A percentile compares a stretch with the other conserved stretches of the same genome.
Conservation (phyloP, 768 basidiomycete species). For the Tulasnella sp. region DNA sequence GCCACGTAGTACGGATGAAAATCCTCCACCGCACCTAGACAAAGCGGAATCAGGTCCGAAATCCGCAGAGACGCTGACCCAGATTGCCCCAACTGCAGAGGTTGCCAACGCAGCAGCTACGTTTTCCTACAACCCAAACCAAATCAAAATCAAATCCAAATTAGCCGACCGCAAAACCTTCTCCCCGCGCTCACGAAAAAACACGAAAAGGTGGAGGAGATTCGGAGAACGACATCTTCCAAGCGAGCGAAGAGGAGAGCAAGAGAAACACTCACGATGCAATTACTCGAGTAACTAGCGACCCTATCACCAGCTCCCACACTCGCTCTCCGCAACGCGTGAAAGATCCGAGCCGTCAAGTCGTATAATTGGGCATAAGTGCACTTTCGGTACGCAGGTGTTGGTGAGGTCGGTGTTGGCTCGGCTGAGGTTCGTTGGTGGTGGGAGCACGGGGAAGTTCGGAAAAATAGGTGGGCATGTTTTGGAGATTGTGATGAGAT, state of each 20-base stretch:
- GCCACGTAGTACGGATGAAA: not conserved
- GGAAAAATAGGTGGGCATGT: not conserved
- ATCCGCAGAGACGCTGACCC: slow-evolving; percentile 81
- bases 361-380: slow-evolving; percentile 64
- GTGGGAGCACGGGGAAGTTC: slow-evolving; percentile 7
- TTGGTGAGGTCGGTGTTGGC: slow-evolving; percentile 55
- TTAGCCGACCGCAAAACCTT: slow-evolving; percentile 16
- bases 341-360: slow-evolving; percentile 60
- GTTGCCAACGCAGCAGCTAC: slow-evolving; percentile 69
- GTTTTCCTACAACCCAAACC: slow-evolving; percentile 56
- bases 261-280: slow-evolving; percentile 57
- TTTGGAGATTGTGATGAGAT: no score
- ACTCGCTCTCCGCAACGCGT: slow-evolving; percentile 57
- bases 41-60: slow-evolving; percentile 61
- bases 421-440: slow-evolving; percentile 52
- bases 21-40: slow-evolving; percentile 5
- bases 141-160: not conserved
- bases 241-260: slow-evolving; percentile 29
- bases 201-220: no score
- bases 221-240: no score
- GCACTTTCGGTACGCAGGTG: slow-evolving; percentile 49
- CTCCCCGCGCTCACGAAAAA: no score
- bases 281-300: slow-evolving; percentile 78
- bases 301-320: slow-evolving; percentile 70
- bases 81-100: slow-evolving; percentile 74